Conservation (phyloP, 2,329 filamentous ascomycete genomes). For the Verticillium isaacii region DNA sequence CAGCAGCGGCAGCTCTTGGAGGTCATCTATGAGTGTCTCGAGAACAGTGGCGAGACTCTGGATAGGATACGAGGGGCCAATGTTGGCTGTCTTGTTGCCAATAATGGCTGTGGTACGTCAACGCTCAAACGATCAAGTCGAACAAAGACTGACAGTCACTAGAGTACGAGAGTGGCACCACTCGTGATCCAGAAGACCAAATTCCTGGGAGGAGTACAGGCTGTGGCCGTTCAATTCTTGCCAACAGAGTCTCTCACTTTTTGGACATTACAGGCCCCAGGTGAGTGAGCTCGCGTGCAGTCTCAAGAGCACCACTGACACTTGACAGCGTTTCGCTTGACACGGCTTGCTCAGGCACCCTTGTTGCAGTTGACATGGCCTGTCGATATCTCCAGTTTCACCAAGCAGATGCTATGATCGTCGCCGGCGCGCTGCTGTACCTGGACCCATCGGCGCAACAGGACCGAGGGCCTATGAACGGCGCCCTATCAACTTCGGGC, state of each 20-base stretch:
- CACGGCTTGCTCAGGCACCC: constrained; percentile 53
- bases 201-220: constrained; percentile 26
- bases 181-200: constrained; percentile 18
- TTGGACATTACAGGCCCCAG: constrained; percentile 24
- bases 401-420: constrained; percentile 8
- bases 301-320: neutral
- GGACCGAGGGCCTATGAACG: constrained; percentile 5
- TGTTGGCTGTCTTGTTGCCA: constrained; percentile 17
- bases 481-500: neutral
- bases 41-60: constrained; percentile 11
- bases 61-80: constrained; percentile 3
- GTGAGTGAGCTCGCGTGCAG: neutral
- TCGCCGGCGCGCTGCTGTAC: constrained; percentile 11
- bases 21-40: constrained; percentile 26
- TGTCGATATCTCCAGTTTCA: constrained; percentile 16
- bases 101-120: constrained; percentile 18
- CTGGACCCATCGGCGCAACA: constrained; percentile 21
- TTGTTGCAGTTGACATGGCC: constrained; percentile 50
- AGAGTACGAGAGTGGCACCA: constrained; percentile 21
- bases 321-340: constrained; percentile 46
- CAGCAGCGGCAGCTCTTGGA: constrained; percentile 27
- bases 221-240: constrained; percentile 25
- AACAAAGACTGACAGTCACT: constrained; percentile 6
- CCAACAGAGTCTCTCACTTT: constrained; percentile 24
- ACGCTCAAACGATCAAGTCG: constrained; percentile 12